These are phyloP conservation scores for Candida neerlandica DNA, from an alignment of 1,139 yeast genomes.

Conservation along the genomic window DNA sequence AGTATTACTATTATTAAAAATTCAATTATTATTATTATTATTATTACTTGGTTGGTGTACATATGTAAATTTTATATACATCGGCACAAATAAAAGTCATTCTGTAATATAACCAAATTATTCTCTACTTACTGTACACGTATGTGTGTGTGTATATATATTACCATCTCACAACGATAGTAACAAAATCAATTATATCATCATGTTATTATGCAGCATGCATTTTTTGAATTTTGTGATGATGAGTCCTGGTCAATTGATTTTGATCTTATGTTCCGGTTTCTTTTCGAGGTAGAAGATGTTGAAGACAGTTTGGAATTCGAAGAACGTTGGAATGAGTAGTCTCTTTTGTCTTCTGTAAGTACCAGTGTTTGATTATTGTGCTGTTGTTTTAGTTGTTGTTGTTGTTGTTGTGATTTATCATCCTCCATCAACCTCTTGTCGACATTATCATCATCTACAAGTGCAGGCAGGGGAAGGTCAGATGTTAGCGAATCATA, in stretches of 20 bases:
- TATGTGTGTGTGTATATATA: background rate
- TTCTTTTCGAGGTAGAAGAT: background rate
- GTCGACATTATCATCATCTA: background rate
- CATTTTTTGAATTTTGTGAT: background rate
- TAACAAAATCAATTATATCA: background rate
- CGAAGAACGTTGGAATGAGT: background rate
- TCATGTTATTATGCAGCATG: conserved; percentile 5
- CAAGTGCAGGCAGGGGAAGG: background rate
- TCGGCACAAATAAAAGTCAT: background rate
- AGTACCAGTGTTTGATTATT: background rate
- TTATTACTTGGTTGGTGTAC: background rate
- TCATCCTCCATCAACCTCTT: no score
- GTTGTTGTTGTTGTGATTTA: background rate
- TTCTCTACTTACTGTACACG: background rate
- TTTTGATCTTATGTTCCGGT: background rate
- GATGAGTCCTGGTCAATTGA: background rate
- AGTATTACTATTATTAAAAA: background rate
- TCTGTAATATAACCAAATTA: background rate
- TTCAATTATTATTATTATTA: background rate
- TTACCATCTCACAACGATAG: no score
- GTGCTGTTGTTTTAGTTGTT: background rate
- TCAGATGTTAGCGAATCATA: background rate
- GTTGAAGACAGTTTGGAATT: background rate
- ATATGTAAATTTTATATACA: background rate
- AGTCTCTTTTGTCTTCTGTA: background rate